phyloP scores from a whole-genome alignment of 1,284 basidiomycete genomes.

The Puccinia triticina region DNA sequence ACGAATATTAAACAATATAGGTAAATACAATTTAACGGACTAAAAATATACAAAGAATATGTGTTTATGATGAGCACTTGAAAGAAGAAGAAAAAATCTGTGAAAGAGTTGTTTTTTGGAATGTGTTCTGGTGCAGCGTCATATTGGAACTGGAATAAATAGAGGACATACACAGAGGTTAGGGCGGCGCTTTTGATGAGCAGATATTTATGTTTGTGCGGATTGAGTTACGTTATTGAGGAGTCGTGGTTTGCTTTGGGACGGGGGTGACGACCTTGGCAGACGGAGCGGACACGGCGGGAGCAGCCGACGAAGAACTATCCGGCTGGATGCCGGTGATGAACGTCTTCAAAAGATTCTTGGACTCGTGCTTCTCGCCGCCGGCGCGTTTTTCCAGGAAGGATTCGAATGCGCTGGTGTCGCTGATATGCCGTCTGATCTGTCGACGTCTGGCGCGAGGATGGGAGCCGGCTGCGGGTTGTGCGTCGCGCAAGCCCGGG shows the following conservation, averaged over 20 bases:
- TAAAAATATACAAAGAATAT: no score
- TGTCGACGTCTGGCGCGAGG: background rate
- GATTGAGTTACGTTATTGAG: no score
- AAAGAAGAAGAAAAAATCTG: no score
- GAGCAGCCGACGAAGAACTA: background rate
- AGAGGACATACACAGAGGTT: background rate
- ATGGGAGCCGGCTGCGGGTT: background rate
- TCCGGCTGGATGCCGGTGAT: background rate
- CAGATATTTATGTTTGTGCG: background rate
- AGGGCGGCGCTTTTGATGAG: background rate
- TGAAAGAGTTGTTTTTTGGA: no score
- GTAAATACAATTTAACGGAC: no score
- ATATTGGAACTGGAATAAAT: background rate
- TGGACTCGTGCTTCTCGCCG: background rate
- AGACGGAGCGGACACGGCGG: no score
- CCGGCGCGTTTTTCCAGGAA: background rate
- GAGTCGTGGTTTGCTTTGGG: no score
- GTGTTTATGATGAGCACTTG: no score
- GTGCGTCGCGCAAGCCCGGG: background rate
- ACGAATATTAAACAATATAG: no score
- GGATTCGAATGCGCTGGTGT: background rate
- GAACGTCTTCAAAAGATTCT: conserved; percentile 20
- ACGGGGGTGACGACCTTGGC: no score
- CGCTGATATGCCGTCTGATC: background rate
- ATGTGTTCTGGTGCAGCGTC: background rate